Conservation (phyloP, 768 basidiomycete species). For the Boletus sensibilis region DNA sequence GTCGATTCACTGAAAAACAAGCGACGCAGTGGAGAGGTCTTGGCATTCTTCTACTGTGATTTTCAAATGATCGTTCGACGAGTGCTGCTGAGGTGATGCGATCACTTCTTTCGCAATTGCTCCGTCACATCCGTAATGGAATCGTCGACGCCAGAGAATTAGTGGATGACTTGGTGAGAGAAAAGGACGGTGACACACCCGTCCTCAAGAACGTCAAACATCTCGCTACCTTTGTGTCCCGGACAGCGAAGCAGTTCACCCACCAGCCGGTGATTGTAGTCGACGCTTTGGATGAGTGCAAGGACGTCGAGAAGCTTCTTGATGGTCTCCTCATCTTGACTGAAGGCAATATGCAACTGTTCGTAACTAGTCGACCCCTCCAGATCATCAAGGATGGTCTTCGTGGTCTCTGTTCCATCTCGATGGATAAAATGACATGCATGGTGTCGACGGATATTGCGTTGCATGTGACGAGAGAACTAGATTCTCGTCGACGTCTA, state of each 20-base stretch:
- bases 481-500: slow-evolving; percentile 7
- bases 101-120: slow-evolving; percentile 15
- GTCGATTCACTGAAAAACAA: slow-evolving; percentile 3
- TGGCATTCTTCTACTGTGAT: slow-evolving; percentile 22
- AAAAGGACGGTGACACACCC: neutral
- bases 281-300: slow-evolving; percentile 25
- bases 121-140: neutral
- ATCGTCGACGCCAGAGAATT: neutral
- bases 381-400: slow-evolving; percentile 11
- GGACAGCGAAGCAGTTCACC: neutral
- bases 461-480: slow-evolving; percentile 12
- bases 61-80: slow-evolving; percentile 6
- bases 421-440: slow-evolving; percentile 6
- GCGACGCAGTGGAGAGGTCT: neutral
- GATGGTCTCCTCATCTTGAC: slow-evolving; percentile 1
- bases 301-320: slow-evolving; percentile 8
- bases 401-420: neutral
- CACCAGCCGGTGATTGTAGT: slow-evolving; percentile 11
- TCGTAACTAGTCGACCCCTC: slow-evolving; percentile 18
- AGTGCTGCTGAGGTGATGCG: slow-evolving; percentile 11
- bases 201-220: neutral
- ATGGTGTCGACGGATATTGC: slow-evolving; percentile 11
- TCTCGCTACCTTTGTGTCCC: slow-evolving; percentile 3
- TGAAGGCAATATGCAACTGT: slow-evolving; percentile 4
- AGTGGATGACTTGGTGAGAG: neutral